A percentile compares a stretch with the other conserved stretches of the same genome.
Evolutionary conservation across 2,329 filamentous ascomycete genomes (phyloP).

Genomic region (Nemania bipapillata): DNA sequence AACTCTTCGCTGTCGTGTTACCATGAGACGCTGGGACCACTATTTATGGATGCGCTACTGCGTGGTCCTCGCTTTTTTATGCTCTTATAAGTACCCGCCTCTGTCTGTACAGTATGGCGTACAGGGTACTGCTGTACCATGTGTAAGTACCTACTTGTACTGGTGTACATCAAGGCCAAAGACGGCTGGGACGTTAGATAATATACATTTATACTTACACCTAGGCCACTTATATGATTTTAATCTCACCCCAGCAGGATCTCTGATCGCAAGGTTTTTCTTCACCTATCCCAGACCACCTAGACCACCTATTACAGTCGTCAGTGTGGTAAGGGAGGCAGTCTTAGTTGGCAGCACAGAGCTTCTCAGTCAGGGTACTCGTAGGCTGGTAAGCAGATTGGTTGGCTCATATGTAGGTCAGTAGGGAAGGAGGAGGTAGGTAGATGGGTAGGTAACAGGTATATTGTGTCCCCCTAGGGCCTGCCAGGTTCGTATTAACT

Average conservation of each 20-base stretch:
- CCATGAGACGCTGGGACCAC: slow-evolving; percentile 12
- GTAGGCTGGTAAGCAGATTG: background rate
- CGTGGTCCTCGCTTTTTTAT: slow-evolving; percentile 26
- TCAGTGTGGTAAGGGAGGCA: background rate
- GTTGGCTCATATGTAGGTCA: background rate
- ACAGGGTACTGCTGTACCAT: background rate
- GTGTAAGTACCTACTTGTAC: background rate
- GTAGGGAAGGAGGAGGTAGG: background rate
- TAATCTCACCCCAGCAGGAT: slow-evolving; percentile 21
- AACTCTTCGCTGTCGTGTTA: no score
- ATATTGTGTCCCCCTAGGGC: background rate
- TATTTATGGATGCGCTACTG: slow-evolving; percentile 9
- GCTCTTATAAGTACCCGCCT: background rate
- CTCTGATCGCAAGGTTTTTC: background rate
- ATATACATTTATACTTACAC: background rate
- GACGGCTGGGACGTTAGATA: background rate
- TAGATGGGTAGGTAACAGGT: background rate
- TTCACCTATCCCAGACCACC: slow-evolving; percentile 3
- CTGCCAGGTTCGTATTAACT: background rate
- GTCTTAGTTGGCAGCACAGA: background rate
- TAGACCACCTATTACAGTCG: background rate
- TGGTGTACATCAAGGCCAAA: background rate
- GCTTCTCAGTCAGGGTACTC: background rate
- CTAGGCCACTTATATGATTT: slow-evolving; percentile 8
- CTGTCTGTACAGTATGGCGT: background rate